Evolutionary conservation across 352 stramenopile genomes (phyloP).

Genomic region (Hyphochytrium catenoides): DNA sequence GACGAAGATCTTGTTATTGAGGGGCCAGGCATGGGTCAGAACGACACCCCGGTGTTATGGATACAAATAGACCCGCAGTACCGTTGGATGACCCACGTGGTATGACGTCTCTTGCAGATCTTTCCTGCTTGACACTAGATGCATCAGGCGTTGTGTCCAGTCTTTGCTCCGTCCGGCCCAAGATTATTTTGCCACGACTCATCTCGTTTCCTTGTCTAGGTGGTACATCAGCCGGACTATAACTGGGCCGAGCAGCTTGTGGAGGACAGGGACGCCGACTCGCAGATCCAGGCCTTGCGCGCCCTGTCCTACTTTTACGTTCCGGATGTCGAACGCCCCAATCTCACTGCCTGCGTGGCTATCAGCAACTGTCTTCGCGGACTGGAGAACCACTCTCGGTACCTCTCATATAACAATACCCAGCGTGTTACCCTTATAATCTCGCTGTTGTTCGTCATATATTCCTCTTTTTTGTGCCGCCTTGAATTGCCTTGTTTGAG

Average conservation of each 20-base stretch:
- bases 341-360: constrained; percentile 56
- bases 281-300: constrained; percentile 40
- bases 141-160: too few species aligned
- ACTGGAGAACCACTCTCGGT: constrained; percentile 47
- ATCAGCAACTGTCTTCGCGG: constrained; percentile 58
- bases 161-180: too few species aligned
- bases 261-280: constrained; percentile 42
- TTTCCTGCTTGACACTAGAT: too few species aligned
- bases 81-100: constrained; percentile 42
- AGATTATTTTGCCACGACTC: too few species aligned
- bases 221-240: constrained; percentile 60
- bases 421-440: too few species aligned
- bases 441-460: too few species aligned
- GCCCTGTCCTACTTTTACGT: constrained; percentile 43
- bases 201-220: too few species aligned
- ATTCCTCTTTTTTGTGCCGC: too few species aligned
- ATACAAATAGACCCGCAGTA: constrained; percentile 53
- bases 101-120: too few species aligned
- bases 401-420: too few species aligned
- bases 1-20: too few species aligned
- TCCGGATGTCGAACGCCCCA: constrained; percentile 49
- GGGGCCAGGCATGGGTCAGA: constrained; percentile 47
- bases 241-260: constrained; percentile 66
- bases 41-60: constrained; percentile 60
- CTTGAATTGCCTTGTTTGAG: too few species aligned